Conservation (phyloP, 371 early-diverging fungal genomes). For the Mortierella sp. region DNA sequence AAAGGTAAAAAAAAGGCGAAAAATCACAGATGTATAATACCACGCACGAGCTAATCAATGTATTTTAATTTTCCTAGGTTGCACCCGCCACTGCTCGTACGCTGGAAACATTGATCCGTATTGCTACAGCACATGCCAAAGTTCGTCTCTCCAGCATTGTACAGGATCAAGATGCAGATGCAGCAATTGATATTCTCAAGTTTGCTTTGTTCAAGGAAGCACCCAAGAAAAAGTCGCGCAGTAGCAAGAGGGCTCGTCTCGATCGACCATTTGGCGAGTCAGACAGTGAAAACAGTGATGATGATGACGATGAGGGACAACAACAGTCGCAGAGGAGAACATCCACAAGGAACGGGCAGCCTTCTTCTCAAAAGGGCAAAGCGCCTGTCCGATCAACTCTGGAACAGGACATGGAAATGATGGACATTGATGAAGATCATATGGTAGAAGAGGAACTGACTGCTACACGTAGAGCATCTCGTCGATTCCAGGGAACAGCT, state of each 20-base stretch:
- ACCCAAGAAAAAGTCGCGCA: slow-evolving; percentile 70
- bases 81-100: slow-evolving; percentile 98
- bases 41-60: neutral
- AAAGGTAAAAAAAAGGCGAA: slow-evolving; percentile 39
- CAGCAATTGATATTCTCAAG: slow-evolving; percentile 86
- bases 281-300: slow-evolving; percentile 57
- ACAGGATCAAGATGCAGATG: slow-evolving; percentile 88
- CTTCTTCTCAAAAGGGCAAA: slow-evolving; percentile 41
- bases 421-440: slow-evolving; percentile 55
- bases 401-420: slow-evolving; percentile 58
- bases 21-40: neutral
- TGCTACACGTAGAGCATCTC: slow-evolving; percentile 40
- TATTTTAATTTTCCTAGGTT: slow-evolving; percentile 51
- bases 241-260: slow-evolving; percentile 56
- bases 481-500: slow-evolving; percentile 31
- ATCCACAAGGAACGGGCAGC: slow-evolving; percentile 2
- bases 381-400: slow-evolving; percentile 35
- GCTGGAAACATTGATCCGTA: slow-evolving; percentile 98
- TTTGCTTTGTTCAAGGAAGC: slow-evolving; percentile 96
- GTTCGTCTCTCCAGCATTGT: slow-evolving; percentile 87
- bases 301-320: slow-evolving; percentile 56
- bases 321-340: slow-evolving; percentile 15
- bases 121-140: slow-evolving; percentile 99
- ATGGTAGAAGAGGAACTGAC: slow-evolving; percentile 60
- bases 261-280: slow-evolving; percentile 45